Evolutionary conservation across 306 rosid genomes (phyloP).

Genomic region (Cucurbita pepo): DNA sequence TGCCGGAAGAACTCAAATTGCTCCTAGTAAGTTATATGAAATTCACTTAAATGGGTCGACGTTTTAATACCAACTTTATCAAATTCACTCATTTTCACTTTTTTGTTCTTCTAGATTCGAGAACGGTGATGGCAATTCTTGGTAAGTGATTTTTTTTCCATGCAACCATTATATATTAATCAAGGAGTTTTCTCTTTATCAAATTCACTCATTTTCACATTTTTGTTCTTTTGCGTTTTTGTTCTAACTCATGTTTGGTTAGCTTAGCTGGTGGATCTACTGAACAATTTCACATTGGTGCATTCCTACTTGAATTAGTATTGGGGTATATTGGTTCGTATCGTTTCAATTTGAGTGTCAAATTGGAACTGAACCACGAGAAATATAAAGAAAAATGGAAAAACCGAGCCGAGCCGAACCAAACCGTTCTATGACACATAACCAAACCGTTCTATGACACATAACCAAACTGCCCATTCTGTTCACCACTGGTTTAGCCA

Average conservation of each 20-base stretch:
- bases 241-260: not conserved
- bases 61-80: not conserved
- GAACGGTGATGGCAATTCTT: conserved; percentile 96
- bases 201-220: no score
- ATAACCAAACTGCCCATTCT: no score
- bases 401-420: no score
- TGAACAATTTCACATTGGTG: not conserved
- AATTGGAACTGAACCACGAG: no score
- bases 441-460: no score
- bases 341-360: no score
- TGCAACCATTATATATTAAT: not conserved
- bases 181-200: not conserved
- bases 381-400: no score
- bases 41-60: not conserved
- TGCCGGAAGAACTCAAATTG: conserved; percentile 97
- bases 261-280: not conserved
- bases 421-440: no score
- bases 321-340: no score
- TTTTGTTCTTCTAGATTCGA: conserved; percentile 45
- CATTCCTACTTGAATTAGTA: not conserved
- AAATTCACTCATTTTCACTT: not conserved
- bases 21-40: conserved; percentile 58
- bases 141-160: conserved; percentile 33
- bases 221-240: not conserved
- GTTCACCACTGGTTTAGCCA: no score